Conservation (phyloP, 2,329 filamentous ascomycete genomes). For the Alternaria incomplexa region DNA sequence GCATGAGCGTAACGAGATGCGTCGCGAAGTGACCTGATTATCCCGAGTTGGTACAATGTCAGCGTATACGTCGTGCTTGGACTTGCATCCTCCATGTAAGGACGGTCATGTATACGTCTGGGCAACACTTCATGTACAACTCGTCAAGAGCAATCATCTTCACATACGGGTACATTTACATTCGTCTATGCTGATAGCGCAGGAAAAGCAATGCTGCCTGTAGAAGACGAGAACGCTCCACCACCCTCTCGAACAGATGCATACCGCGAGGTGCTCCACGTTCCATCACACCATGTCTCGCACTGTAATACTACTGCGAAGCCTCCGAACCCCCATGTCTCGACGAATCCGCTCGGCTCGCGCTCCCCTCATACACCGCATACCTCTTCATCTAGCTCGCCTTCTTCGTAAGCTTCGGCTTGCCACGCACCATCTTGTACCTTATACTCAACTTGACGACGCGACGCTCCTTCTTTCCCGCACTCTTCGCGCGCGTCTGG, state of each 20-base stretch:
- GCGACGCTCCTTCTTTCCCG: neutral
- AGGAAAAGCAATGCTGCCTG: neutral
- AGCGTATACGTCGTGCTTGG: neutral
- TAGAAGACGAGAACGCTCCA: neutral
- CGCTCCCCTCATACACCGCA: neutral
- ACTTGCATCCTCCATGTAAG: neutral
- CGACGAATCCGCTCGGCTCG: neutral
- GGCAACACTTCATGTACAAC: neutral
- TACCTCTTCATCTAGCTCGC: neutral
- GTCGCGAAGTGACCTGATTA: neutral
- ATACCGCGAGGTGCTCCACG: neutral
- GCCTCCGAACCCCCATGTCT: neutral
- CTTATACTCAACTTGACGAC: conserved; percentile 16
- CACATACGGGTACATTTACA: too few relatives aligned
- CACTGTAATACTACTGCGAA: neutral
- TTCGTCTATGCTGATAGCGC: neutral
- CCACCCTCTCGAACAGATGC: neutral
- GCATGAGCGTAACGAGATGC: neutral
- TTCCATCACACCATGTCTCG: too few relatives aligned
- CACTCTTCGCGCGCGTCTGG: neutral
- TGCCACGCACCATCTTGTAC: neutral
- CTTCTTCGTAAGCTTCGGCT: neutral
- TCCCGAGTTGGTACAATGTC: neutral
- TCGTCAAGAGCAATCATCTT: neutral
- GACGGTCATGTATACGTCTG: neutral